phyloP scores from a whole-genome alignment of 78 protist genomes.

The Ministeria vibrans region DNA sequence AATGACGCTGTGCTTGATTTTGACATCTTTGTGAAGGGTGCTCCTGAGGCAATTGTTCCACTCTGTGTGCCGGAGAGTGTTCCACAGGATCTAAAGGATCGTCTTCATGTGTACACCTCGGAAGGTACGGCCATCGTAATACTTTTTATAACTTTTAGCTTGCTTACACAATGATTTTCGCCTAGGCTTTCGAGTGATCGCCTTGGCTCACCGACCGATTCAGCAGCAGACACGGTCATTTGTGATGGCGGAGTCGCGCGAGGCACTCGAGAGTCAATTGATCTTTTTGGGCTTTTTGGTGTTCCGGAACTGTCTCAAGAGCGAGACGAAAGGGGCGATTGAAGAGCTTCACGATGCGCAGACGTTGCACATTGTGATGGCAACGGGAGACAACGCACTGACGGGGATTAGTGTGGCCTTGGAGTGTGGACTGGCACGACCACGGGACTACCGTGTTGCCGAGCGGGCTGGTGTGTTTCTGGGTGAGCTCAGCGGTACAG shows the following conservation, averaged over 20 bases:
- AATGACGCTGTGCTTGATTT: no score
- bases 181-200: slow-evolving; percentile 84
- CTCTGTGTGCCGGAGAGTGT: slow-evolving; percentile 40
- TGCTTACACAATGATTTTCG: no score
- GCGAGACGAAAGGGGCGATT: slow-evolving; percentile 48
- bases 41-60: slow-evolving; percentile 69
- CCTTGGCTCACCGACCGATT: slow-evolving; percentile 44
- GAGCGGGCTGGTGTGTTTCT: no score
- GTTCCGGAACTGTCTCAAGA: slow-evolving; percentile 58
- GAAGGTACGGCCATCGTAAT: no score
- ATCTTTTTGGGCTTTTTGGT: slow-evolving; percentile 50
- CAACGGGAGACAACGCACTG: slow-evolving; percentile 73
- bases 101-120: slow-evolving; percentile 39
- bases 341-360: slow-evolving; percentile 39
- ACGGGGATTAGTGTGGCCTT: slow-evolving; percentile 81
- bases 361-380: slow-evolving; percentile 65
- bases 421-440: slow-evolving; percentile 56
- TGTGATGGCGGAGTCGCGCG: slow-evolving; percentile 6
- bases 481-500: no score
- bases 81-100: slow-evolving; percentile 44
- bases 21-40: slow-evolving; percentile 62
- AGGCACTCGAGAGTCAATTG: slow-evolving; percentile 45
- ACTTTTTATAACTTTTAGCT: no score
- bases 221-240: neutral
- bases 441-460: no score